Base-by-base conservation (phyloP, 345 rosid genomes). In the Populus nigra region DNA sequence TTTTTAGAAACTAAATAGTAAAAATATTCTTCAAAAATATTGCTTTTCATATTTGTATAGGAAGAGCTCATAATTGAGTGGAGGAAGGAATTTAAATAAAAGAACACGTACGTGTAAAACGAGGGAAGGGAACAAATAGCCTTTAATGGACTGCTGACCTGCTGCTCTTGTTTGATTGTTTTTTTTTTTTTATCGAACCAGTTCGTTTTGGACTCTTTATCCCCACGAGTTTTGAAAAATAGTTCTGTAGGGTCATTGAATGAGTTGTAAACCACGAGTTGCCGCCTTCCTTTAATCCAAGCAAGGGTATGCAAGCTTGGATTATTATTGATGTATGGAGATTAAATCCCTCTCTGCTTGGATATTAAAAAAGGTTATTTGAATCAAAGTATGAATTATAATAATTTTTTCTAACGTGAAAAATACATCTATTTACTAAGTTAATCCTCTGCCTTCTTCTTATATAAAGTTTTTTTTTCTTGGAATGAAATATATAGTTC, bases 211-310 rank as follows among this genome's bases (percentile, higher is more conserved):
- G 2, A 73, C 25, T 59, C 9, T 38, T n/a, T 55, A n/a, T 61
- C 49, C 39, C 75, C 75, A 55, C 75, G 15, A 22, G 65, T 57
- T 23, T 73, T n/a, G 76, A 65, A 73, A 55, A 35, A 22, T 73
- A 59, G 31, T 23, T 23, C 25, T 3, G 61, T 29, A 17, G 67
- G 67, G 33, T 17, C 67, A 36, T 39, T 5, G 17, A 35, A 39
- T 73, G 33, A 73, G 47, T 36, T 57, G 66, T 55, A 25, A 35
- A 0, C 43, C 39, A 7, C 2, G 5, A 38, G 63, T 7, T 53
- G 59, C n/a, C 45, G 59, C n/a, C 45, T 41, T 10, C 13, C 12
- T 41, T 10, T 41, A 0, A 0, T 41, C 0, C 0, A 41, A 41
- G 45, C 45, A 41, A 8, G 45, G 45, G 11, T 9, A 41, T 8